Percentiles rank a stretch among this genome's conserved stretches.
Conservation (phyloP, 2,329 filamentous ascomycete species). For the Colletotrichum euphorbiae region DNA sequence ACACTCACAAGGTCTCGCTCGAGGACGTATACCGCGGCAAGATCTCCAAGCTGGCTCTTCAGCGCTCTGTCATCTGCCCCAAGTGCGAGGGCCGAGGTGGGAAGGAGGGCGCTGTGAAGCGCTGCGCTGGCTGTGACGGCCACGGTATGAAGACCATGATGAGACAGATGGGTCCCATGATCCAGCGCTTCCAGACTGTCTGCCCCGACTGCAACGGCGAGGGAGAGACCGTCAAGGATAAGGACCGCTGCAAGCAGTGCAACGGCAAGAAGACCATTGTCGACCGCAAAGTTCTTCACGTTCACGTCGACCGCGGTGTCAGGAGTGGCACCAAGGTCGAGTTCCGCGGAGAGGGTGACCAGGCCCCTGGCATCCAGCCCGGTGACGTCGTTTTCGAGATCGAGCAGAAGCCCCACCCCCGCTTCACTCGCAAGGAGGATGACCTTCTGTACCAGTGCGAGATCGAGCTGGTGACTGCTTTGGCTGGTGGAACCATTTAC, state of each 20-base stretch:
- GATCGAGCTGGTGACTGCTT: conserved; percentile 93
- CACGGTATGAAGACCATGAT: conserved; percentile 99
- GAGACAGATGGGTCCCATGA: conserved; percentile 99
- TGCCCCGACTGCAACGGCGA: conserved; percentile 98
- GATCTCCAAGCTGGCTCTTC: conserved; percentile 94
- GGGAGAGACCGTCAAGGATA: conserved; percentile 95
- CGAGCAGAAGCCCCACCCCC: conserved; percentile 96
- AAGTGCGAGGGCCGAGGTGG: conserved; percentile 95
- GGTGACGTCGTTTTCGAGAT: conserved; percentile 99
- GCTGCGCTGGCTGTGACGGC: conserved; percentile 90
- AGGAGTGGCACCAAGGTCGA: conserved; percentile 95
- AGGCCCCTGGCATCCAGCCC: conserved; percentile 90
- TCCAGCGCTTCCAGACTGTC: conserved; percentile 99
- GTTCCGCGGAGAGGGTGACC: conserved; percentile 96
- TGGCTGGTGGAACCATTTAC: conserved; percentile 90
- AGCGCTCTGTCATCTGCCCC: conserved; percentile 96
- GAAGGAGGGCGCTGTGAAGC: conserved; percentile 97
- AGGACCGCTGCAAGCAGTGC: conserved; percentile 97
- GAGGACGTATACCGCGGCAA: conserved; percentile 99
- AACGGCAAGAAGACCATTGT: conserved; percentile 97
- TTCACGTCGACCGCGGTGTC: conserved; percentile 96
- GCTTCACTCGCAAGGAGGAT: conserved; percentile 96
- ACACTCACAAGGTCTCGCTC: conserved; percentile 97
- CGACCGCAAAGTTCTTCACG: conserved; percentile 97
- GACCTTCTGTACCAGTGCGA: conserved; percentile 95